Base-by-base conservation (phyloP, 192 early-diverging fungal species). In the Entomortierella parvispora region DNA sequence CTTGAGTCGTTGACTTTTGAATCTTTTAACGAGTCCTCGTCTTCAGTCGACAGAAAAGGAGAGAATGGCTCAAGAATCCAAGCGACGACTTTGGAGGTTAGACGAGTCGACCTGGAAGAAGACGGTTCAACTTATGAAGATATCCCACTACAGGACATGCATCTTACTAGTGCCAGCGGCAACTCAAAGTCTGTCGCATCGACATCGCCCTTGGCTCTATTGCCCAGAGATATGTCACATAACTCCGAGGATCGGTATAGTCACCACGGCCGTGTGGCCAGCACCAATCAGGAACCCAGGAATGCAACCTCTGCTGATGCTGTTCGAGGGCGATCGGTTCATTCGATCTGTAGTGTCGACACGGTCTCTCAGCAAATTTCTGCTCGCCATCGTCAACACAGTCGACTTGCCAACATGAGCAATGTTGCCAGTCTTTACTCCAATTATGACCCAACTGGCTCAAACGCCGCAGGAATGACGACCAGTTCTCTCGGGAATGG, bases 301-400 rank as follows among this genome's bases (percentile, higher is more conserved):
- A 20, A 26, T 5, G 31, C 55, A 14, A 26, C 22, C 9, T 18
- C 22, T 25, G 33, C n/a, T 1, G 32, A 15, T 42, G 26, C 18
- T 3, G 50, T 55, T 15, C 57, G 57, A 2, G 63, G 58, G 28
- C 56, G 71, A 29, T 75, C 71, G 15, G 50, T 66, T 8, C 71
- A 75, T 56, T 75, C 71, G 33, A 33, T 65, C 15, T 66, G 50
- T 28, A 75, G 71, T 45, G 63, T 66, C 9, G 71, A 75, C 50
- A 61, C 63, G 6, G 71, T 75, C 32, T 75, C 71, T 0, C 62
- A 75, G n/a, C 63, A 66, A 20, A 75, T 75, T 33, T 15, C 71
- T 0, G 71, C 62, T 3, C 56, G 71, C 5, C 71, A 75, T 29
- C 63, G 59, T 7, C 71, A 75, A 22, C 62, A 75, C 51, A 61